Evolutionary conservation across 2,329 filamentous ascomycete species (phyloP), one percentile per base, ranked within the genome.

Genomic region (Diaporthe sp.): DNA sequence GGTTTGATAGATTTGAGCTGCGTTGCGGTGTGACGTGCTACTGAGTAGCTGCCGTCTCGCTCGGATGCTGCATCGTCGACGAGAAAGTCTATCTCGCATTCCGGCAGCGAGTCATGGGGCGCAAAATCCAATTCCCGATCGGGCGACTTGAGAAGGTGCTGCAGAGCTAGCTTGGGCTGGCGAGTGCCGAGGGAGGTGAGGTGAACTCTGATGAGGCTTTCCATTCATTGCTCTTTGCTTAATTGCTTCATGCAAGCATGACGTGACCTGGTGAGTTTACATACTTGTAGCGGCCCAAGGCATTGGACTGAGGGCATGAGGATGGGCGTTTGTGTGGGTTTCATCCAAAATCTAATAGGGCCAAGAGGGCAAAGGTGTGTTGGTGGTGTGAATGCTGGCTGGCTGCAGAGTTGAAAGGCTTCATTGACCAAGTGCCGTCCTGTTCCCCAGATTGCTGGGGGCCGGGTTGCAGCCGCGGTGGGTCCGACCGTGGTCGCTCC

Each of bases 391-490:
- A 22, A 42, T 39, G 57, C 17, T 51, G 55, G 31, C 55, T 34
- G 55, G 58, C 37, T 61, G 58, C 58, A 61, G 58, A 25, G n/a
- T 28, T 28, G 37, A 68, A 51, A 68, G 62, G 62, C 62, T 68
- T 51, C 44, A 37, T 37, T 22, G 28, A 49, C 17, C 62, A 67
- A 51, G 44, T 68, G 62, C 62, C 62, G 62, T 53, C 62, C 51
- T 67, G 62, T 67, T 67, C 62, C 62, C 62, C 62, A 67, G 62
- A 51, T 25, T 51, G 44, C 62, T 67, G 62, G 62, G 62, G 62
- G 62, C 62, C 9, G 42, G 42, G 62, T 51, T 67, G 62, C 62
- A 67, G 44, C 44, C 62, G 62, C 62, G n/a, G 62, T 67, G 62
- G 62, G 44, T 51, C 62, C 62, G 44, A 67, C 44, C 44, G 44